Evolutionary conservation across 495 filamentous ascomycete genomes (phyloP).

Genomic region (Trichoderma virens): DNA sequence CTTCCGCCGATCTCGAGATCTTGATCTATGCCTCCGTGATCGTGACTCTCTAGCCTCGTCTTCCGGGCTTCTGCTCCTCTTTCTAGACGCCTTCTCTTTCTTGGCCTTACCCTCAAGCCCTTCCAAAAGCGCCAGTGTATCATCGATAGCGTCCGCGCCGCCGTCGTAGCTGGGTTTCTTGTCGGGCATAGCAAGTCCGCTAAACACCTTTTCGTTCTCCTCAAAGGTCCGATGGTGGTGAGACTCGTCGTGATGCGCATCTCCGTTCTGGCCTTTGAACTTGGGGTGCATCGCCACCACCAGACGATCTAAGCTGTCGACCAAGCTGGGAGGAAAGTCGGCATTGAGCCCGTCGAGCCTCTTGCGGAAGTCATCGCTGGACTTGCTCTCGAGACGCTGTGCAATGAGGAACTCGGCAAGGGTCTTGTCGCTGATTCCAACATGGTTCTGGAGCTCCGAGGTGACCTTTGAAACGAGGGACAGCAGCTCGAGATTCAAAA

Average conservation of each 20-base stretch:
- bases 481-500: constrained; percentile 82
- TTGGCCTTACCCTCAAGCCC: constrained; percentile 66
- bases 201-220: constrained; percentile 74
- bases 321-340: constrained; percentile 81
- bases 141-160: constrained; percentile 65
- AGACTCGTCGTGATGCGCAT: constrained; percentile 34
- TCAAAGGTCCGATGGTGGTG: constrained; percentile 33
- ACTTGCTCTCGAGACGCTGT: constrained; percentile 69
- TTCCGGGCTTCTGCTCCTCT: constrained; percentile 67
- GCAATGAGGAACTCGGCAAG: constrained; percentile 92
- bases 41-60: constrained; percentile 36
- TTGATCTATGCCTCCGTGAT: constrained; percentile 31
- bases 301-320: constrained; percentile 84
- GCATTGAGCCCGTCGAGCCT: constrained; percentile 63
- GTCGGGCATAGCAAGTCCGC: constrained; percentile 83
- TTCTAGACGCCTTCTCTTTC: constrained; percentile 42
- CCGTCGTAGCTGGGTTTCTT: constrained; percentile 48
- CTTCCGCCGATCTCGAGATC: constrained; percentile 38
- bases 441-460: constrained; percentile 86
- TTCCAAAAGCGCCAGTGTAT: constrained; percentile 88
- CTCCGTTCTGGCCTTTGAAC: constrained; percentile 46
- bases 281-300: constrained; percentile 87
- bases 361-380: constrained; percentile 60
- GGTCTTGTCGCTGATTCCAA: constrained; percentile 89
- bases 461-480: constrained; percentile 93